Evolutionary conservation across 306 rosid species (phyloP).

Genomic region (Vachellia pachyceras): DNA sequence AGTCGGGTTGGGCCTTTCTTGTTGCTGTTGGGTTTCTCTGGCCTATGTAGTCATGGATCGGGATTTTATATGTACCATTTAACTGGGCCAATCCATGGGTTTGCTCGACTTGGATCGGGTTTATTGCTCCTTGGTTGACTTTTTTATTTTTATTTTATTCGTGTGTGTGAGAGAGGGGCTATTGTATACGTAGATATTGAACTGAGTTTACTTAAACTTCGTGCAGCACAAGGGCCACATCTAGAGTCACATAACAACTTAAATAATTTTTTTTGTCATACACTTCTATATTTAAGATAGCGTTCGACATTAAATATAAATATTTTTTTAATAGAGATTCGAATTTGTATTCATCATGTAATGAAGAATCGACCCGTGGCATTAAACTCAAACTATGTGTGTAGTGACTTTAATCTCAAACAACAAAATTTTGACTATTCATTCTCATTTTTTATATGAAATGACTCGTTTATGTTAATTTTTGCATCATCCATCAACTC

Average conservation of each 20-base stretch:
- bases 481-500: no score
- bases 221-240: not conserved
- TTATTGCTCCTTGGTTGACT: not conserved
- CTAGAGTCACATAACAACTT: not conserved
- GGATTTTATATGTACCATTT: not conserved
- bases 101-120: not conserved
- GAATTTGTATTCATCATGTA: no score
- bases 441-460: not conserved
- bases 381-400: no score
- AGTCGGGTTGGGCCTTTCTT: not conserved
- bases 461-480: no score
- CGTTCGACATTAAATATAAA: no score
- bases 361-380: no score
- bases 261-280: no score
- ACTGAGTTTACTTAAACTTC: no score
- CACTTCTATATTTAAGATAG: no score
- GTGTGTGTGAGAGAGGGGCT: not conserved
- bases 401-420: no score
- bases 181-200: not conserved
- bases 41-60: not conserved
- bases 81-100: not conserved
- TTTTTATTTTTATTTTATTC: no score
- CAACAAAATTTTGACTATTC: not conserved
- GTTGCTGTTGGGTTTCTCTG: not conserved
- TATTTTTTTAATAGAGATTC: no score